Evolutionary conservation across 148 eudicot species (phyloP).

Genomic region (Suaeda aralocaspica): DNA sequence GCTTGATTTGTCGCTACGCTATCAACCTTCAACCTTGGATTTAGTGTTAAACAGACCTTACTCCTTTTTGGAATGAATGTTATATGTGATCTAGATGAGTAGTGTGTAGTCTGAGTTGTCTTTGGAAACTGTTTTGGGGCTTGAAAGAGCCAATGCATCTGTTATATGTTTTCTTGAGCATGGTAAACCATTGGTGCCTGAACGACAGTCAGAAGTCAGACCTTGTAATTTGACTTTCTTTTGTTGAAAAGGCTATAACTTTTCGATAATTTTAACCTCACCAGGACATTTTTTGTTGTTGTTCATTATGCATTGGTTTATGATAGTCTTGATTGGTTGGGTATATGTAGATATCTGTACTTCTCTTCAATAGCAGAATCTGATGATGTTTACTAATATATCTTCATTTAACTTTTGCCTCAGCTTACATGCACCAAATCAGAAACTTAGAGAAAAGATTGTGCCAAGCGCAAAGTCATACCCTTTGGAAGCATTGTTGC

Average conservation of each 20-base stretch:
- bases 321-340: not conserved
- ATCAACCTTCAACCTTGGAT: not conserved
- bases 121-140: no score
- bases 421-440: slow-evolving; percentile 99
- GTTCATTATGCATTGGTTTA: not conserved
- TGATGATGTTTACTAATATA: slow-evolving; percentile 1
- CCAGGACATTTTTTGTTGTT: not conserved
- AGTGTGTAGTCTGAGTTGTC: no score
- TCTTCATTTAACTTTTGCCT: slow-evolving; percentile 20
- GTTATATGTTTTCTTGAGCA: no score
- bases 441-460: slow-evolving; percentile 82
- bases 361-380: not conserved
- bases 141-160: no score
- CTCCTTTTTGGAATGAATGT: no score
- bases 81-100: no score
- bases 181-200: no score
- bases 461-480: slow-evolving; percentile 98
- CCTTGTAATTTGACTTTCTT: no score
- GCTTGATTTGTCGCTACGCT: not conserved
- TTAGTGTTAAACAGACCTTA: not conserved
- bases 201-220: no score
- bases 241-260: no score
- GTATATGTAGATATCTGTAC: not conserved
- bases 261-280: not conserved
- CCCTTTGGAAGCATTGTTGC: slow-evolving; percentile 85